phyloP scores from a whole-genome alignment of 768 basidiomycete genomes.

The Boletus reticulatus region DNA sequence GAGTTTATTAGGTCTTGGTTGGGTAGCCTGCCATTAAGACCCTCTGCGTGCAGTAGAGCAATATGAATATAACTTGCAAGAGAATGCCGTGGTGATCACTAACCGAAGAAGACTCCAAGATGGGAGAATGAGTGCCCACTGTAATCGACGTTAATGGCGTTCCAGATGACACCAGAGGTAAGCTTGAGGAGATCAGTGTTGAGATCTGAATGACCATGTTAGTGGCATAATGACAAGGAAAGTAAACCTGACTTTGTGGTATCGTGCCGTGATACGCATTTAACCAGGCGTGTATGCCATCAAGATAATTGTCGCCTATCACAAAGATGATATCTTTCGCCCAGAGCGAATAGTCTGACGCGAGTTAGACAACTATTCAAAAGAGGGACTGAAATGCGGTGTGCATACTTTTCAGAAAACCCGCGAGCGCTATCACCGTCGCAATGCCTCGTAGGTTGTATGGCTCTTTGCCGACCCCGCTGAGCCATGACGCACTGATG shows the following conservation, averaged over 20 bases:
- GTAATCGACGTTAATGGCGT: conserved; percentile 91
- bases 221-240: not conserved
- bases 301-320: conserved; percentile 82
- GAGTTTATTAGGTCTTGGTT: conserved; percentile 96
- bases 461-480: conserved; percentile 52
- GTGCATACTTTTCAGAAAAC: conserved; percentile 73
- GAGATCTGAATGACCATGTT: conserved; percentile 47
- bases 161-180: conserved; percentile 91
- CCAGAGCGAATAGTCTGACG: conserved; percentile 83
- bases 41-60: conserved; percentile 54
- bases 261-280: conserved; percentile 71
- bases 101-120: conserved; percentile 92
- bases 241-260: conserved; percentile 57
- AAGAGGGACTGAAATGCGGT: not conserved
- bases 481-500: conserved; percentile 88
- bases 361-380: conserved; percentile 1
- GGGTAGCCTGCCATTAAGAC: conserved; percentile 89
- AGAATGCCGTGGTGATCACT: conserved; percentile 18
- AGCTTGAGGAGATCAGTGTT: conserved; percentile 59
- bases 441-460: conserved; percentile 86
- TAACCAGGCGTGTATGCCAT: conserved; percentile 94
- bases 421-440: conserved; percentile 80
- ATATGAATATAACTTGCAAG: conserved; percentile 1
- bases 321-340: conserved; percentile 92
- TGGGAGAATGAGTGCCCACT: conserved; percentile 97